Conservation (phyloP, 2,329 filamentous ascomycete genomes). For the Calonectria multiphialidica region DNA sequence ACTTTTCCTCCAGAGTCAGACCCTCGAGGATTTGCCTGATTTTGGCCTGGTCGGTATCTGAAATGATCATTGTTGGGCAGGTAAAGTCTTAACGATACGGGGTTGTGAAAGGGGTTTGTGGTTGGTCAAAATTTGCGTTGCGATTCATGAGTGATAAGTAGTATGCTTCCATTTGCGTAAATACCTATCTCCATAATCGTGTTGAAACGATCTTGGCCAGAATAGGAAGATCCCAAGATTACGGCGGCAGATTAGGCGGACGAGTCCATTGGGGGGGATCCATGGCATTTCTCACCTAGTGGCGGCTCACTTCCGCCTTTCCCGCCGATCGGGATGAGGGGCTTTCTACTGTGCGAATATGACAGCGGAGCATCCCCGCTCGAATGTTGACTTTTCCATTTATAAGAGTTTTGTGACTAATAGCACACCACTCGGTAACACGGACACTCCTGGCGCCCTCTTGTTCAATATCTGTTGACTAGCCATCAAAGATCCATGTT, state of each 20-base stretch:
- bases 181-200: no score
- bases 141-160: neutral
- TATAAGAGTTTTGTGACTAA: neutral
- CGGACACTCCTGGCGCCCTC: no score
- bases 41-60: neutral
- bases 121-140: neutral
- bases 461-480: neutral
- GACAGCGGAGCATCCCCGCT: neutral
- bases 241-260: neutral
- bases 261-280: no score
- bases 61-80: neutral
- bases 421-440: neutral
- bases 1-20: constrained; percentile 2
- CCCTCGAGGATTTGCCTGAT: neutral
- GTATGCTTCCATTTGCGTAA: neutral
- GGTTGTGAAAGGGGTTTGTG: neutral
- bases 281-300: neutral
- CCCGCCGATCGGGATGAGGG: neutral
- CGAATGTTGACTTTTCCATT: neutral
- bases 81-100: neutral
- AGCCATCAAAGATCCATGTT: no score
- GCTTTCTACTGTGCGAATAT: neutral
- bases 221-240: no score
- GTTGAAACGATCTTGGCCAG: no score
- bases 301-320: neutral